Evolutionary conservation across 208 protist species (phyloP), one percentile per base, ranked within the genome.

Genomic region (Polymyxa betae): DNA sequence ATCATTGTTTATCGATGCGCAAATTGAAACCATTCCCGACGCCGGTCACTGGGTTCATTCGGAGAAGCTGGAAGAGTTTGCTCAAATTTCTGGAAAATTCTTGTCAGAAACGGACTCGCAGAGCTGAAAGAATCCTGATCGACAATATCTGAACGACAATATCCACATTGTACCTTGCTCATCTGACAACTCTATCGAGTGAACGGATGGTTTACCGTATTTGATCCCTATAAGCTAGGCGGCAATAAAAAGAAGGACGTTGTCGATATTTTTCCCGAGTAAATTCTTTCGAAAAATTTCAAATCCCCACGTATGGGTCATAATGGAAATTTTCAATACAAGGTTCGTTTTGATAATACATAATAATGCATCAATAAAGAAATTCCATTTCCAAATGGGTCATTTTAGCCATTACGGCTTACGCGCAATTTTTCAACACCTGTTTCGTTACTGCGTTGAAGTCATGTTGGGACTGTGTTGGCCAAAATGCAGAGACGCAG

Each of bases 21-120:
- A 12, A 5, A 10, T 91, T 35, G 54, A 43, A 0, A 44, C n/a
- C 0, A 72, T 91, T 40, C 89, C 54, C 32, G 72, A 45, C 32
- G 89, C 89, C 0, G 64, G 32, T 38, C 89, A 91, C 35, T 91
- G 89, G 89, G 45, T 91, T 5, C 89, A 91, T 45, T 60, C 89
- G 0, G 89, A 91, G 54, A 41, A 72, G 43, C 89, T 54, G 35
- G 54, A 66, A 1, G 45, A 60, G 35, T 45, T 91, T 29, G 54
- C 72, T 40, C 0, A 32, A 12, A 72, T 72, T 44, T 29, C 35
- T 32, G 54, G 38, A n/a, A 12, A 88, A 60, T 91, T 91, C 64
- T 54, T 91, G 52, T 43, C 43, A 16, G 12, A 82, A n/a, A 35
- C 10, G 10, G 72, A 82, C 72, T 35, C 24, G 24, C 49, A 60